Conservation (phyloP, 805 yeast species). For the Komagataella populi region DNA sequence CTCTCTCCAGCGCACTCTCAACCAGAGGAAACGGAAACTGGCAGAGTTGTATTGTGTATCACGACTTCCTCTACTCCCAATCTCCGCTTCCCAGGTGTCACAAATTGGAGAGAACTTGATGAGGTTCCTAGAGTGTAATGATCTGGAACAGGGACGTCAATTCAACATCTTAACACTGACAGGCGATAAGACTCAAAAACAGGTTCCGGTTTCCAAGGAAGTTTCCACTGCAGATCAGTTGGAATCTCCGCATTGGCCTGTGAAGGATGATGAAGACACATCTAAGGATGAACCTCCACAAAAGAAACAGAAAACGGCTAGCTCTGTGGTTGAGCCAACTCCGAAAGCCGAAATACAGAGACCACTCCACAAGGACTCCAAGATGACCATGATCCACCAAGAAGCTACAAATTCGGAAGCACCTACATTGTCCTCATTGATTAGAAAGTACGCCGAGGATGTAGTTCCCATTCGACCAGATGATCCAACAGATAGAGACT, state of each 20-base stretch:
- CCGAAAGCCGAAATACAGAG: background rate
- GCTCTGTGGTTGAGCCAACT: background rate
- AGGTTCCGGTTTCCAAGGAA: background rate
- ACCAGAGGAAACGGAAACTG: slow-evolving; percentile 36
- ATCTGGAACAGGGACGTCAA: slow-evolving; percentile 29
- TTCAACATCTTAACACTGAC: slow-evolving; percentile 21
- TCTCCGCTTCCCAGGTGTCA: slow-evolving; percentile 21
- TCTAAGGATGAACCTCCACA: background rate
- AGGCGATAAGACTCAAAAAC: slow-evolving; percentile 16
- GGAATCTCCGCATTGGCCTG: background rate
- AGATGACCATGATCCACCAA: slow-evolving; percentile 6
- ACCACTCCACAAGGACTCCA: background rate
- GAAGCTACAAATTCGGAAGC: slow-evolving; percentile 11
- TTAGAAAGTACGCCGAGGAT: slow-evolving; percentile 12
- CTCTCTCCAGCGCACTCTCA: background rate
- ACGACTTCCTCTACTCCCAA: slow-evolving; percentile 32
- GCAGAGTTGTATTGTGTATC: slow-evolving; percentile 51
- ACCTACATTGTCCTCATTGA: slow-evolving; percentile 15
- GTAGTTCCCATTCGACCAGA: slow-evolving; percentile 13
- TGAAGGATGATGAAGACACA: background rate
- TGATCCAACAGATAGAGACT: slow-evolving; percentile 15
- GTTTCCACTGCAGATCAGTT: background rate
- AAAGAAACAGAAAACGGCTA: background rate
- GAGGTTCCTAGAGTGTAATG: slow-evolving; percentile 37
- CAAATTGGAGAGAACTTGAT: slow-evolving; percentile 24